phyloP scores from a whole-genome alignment of 2,329 filamentous ascomycete species.

The Hymenoscyphus albidus region DNA sequence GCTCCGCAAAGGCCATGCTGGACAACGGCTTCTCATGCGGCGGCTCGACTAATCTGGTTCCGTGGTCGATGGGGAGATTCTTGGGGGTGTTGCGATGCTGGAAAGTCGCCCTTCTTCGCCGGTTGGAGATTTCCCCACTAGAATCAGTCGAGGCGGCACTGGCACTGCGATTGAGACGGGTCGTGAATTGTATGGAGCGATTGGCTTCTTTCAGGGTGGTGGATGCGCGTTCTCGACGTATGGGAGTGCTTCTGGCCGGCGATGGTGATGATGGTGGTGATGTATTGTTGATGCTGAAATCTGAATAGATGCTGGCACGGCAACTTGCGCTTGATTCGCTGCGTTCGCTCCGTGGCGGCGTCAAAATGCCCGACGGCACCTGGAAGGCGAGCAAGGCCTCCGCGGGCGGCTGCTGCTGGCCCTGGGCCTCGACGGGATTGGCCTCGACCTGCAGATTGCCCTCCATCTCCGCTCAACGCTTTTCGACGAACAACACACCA shows the following conservation, averaged over 20 bases:
- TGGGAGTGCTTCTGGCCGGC: not conserved
- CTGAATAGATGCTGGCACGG: not conserved
- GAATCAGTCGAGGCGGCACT: conserved; percentile 15
- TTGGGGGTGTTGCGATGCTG: conserved; percentile 19
- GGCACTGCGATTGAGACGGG: conserved; percentile 27
- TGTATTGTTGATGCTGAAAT: conserved; percentile 4
- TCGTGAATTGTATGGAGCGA: conserved; percentile 29
- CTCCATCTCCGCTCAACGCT: not conserved
- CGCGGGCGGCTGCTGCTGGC: no score
- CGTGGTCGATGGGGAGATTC: conserved; percentile 29
- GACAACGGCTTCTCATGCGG: conserved; percentile 34
- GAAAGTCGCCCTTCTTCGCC: conserved; percentile 19
- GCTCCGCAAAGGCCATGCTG: conserved; percentile 62
- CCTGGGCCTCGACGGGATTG: no score
- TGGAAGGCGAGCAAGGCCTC: not conserved
- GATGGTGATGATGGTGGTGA: conserved; percentile 1
- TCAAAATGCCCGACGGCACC: not conserved
- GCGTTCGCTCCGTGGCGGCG: not conserved
- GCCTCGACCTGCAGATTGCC: not conserved
- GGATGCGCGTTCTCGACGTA: conserved; percentile 26
- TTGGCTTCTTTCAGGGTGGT: conserved; percentile 26
- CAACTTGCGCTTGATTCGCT: conserved; percentile 1
- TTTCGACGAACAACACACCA: not conserved
- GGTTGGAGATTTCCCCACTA: conserved; percentile 12
- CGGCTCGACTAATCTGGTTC: conserved; percentile 31